A percentile compares a stretch with the other conserved stretches of the same genome.
These are phyloP conservation scores for Acanthamoeba pearcei DNA, from an alignment of 208 protist genomes.

Conservation along the genomic window DNA sequence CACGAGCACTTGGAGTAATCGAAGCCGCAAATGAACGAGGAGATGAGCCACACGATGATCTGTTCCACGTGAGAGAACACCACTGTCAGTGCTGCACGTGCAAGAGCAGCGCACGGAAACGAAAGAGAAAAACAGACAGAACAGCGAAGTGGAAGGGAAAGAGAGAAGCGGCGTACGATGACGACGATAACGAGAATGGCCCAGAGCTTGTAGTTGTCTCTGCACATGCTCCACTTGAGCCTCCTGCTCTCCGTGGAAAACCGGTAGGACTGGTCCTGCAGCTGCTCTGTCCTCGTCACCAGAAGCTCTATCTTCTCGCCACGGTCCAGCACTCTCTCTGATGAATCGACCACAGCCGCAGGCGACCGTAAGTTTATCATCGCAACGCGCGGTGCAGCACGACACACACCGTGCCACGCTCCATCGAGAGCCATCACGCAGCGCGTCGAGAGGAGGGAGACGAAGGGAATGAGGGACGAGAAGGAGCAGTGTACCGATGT, in stretches of 20 bases:
- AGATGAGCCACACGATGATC: slow-evolving; percentile 64
- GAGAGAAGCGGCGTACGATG: slow-evolving; percentile 58
- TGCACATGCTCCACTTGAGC: slow-evolving; percentile 89
- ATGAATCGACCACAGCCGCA: neutral
- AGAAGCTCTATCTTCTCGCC: slow-evolving; percentile 90
- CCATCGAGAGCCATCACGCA: neutral
- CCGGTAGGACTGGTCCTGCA: slow-evolving; percentile 82
- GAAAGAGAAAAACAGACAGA: neutral
- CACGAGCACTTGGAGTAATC: slow-evolving; percentile 47
- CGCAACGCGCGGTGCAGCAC: no score
- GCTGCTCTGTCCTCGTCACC: slow-evolving; percentile 87
- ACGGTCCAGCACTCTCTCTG: slow-evolving; percentile 89
- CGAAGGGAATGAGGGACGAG: neutral
- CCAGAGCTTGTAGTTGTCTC: slow-evolving; percentile 88
- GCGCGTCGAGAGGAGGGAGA: neutral
- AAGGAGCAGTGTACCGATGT: slow-evolving; percentile 82
- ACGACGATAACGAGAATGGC: slow-evolving; percentile 78
- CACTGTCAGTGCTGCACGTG: neutral
- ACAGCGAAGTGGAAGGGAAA: neutral
- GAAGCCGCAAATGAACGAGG: slow-evolving; percentile 64
- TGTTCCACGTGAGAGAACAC: neutral
- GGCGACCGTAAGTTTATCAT: neutral
- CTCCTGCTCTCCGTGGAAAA: slow-evolving; percentile 85
- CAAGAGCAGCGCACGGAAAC: neutral
- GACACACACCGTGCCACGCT: neutral